phyloP scores from a whole-genome alignment of 2,329 filamentous ascomycete species.

The Talaromyces sp. region DNA sequence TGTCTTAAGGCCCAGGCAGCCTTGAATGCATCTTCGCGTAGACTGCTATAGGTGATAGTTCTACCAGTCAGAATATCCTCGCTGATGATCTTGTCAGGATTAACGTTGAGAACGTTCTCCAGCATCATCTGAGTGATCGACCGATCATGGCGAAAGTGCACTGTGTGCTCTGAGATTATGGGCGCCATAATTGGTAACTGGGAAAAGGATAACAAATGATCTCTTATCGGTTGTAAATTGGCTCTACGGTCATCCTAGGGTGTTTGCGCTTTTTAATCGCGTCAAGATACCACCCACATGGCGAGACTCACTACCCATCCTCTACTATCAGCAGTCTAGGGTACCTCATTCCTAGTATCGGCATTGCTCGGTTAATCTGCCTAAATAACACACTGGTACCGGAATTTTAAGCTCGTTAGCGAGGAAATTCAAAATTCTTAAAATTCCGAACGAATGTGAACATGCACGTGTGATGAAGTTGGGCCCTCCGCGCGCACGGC shows the following conservation, averaged over 20 bases:
- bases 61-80: conserved; percentile 19
- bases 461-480: too few species aligned
- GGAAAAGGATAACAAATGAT: not conserved
- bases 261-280: not conserved
- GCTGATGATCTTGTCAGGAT: conserved; percentile 16
- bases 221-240: not conserved
- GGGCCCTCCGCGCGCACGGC: too few species aligned
- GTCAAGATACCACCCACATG: not conserved
- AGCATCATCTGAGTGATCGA: conserved; percentile 8
- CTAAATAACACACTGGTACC: not conserved
- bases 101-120: not conserved
- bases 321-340: not conserved
- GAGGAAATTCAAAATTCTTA: not conserved
- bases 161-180: not conserved
- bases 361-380: not conserved
- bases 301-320: not conserved
- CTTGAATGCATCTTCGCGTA: conserved; percentile 13
- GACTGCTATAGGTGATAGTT: conserved; percentile 10
- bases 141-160: not conserved
- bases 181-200: not conserved
- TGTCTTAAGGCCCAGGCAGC: conserved; percentile 10
- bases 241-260: not conserved
- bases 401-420: not conserved
- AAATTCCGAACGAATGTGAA: not conserved
- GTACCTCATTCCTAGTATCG: not conserved